Evolutionary conservation across 2,329 filamentous ascomycete species (phyloP), one percentile per base, ranked within the genome.

Genomic region (Pseudovirgaria hyperparasitica): DNA sequence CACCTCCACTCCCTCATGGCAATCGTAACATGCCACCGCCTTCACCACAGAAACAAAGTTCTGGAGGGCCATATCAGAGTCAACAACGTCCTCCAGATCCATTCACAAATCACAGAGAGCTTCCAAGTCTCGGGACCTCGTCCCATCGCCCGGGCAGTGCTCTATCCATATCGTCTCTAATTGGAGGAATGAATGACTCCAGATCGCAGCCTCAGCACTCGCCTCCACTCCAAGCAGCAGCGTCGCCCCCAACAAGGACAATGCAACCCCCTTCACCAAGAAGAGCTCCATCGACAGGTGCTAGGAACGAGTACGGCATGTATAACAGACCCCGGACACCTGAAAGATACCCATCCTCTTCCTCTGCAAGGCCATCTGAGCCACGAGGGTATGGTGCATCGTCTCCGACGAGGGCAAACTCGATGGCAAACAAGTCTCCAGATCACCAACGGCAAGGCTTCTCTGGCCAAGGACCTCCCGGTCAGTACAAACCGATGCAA

Each of bases 141-240:
- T 51, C 59, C 30, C 60, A 68, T 46, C 63, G 73, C 32, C 66
- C 68, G 9, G 67, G 66, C 27, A 69, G 69, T 43, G 74, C 71
- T 54, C 80, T 81, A 75, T 78, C 76, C 24, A 80, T 81, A 50
- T 77, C 73, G n/a, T 75, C 75, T 23, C 70, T 82, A 53, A 65
- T 81, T 33, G 76, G 74, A 32, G 61, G 51, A 52, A 47, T 62
- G 63, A 50, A 60, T 60, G 43, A 52, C 48, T 42, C 52, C 46
- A 36, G 48, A 52, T 27, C 45, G 28, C 33, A 36, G 13, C 54
- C 61, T 26, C 60, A 68, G 32, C 59, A 64, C 38, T 59, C 60
- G 33, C 63, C 64, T 28, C 53, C 57, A 9, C 35, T 30, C 16
- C 34, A 34, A 29, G 38, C 49, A 26, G 41, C 44, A 16, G 45